phyloP scores from a whole-genome alignment of 306 rosid genomes.

The Malus orientalis region DNA sequence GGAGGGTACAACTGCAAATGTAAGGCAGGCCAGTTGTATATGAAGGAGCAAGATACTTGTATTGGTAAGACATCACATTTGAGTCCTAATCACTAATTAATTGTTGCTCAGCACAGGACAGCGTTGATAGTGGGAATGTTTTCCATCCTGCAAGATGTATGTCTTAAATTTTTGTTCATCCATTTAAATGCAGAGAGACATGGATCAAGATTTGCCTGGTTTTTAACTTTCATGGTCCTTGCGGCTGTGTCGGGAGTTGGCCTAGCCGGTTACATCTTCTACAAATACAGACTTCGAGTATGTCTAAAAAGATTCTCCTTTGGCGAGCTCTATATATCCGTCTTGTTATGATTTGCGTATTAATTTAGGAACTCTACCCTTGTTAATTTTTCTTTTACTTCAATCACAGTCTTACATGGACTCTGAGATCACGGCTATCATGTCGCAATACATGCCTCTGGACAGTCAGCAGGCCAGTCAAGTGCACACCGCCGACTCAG shows the following conservation, averaged over 20 bases:
- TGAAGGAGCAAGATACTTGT: slow-evolving; percentile 45
- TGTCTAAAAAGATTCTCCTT: slow-evolving; percentile 17
- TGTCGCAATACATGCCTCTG: slow-evolving; percentile 96
- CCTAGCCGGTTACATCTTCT: slow-evolving; percentile 70
- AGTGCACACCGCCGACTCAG: slow-evolving; percentile 47
- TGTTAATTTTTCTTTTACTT: background rate
- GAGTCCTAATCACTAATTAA: background rate
- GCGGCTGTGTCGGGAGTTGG: slow-evolving; percentile 56
- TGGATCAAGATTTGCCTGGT: slow-evolving; percentile 53
- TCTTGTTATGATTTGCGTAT: background rate
- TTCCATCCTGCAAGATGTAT: background rate
- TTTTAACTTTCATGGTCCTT: slow-evolving; percentile 40
- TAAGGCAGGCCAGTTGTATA: slow-evolving; percentile 30
- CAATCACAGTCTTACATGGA: slow-evolving; percentile 79
- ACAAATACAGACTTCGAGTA: slow-evolving; percentile 94
- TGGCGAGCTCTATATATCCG: background rate
- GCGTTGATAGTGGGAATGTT: background rate
- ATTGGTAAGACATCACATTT: slow-evolving; percentile 28
- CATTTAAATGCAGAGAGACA: slow-evolving; percentile 48
- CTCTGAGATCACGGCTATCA: slow-evolving; percentile 91
- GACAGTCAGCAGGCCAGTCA: slow-evolving; percentile 53
- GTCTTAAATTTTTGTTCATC: slow-evolving; percentile 5
- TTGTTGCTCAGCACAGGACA: background rate
- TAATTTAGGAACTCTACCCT: background rate
- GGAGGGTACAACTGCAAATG: slow-evolving; percentile 55